Conservation (phyloP, 257 asterid species). For the Lantana camara region DNA sequence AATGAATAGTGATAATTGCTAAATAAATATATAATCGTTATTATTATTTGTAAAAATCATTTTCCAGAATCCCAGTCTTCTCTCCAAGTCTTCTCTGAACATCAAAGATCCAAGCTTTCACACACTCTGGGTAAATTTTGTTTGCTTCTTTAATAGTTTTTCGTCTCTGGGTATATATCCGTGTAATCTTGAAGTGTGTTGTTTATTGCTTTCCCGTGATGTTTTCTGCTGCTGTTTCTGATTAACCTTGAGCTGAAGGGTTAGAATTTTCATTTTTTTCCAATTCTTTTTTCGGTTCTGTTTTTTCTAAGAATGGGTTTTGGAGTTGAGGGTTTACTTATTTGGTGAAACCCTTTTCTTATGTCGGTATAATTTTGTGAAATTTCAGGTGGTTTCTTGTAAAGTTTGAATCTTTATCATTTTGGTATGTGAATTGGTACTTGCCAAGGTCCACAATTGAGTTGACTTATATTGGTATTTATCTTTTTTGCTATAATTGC, state of each 20-base stretch:
- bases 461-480: not conserved
- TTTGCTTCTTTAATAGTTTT: not conserved
- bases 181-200: not conserved
- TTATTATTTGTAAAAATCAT: not conserved
- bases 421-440: slow-evolving; percentile 20
- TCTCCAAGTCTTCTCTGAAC: slow-evolving; percentile 31
- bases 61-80: slow-evolving; percentile 29
- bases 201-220: slow-evolving; percentile 5
- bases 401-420: slow-evolving; percentile 15
- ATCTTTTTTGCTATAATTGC: not conserved
- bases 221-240: slow-evolving; percentile 2
- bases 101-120: slow-evolving; percentile 35
- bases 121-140: slow-evolving; percentile 15
- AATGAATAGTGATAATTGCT: not conserved
- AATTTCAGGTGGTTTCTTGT: slow-evolving; percentile 30
- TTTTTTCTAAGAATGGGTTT: slow-evolving; percentile 8
- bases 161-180: not conserved
- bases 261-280: slow-evolving; percentile 1
- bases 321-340: slow-evolving; percentile 30
- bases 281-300: not conserved
- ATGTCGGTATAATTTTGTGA: not conserved
- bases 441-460: not conserved
- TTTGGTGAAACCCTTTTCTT: slow-evolving; percentile 14
- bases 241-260: not conserved
- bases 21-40: not conserved